Conservation (phyloP, 2,329 filamentous ascomycete species). For the Pseudogymnoascus sp. region DNA sequence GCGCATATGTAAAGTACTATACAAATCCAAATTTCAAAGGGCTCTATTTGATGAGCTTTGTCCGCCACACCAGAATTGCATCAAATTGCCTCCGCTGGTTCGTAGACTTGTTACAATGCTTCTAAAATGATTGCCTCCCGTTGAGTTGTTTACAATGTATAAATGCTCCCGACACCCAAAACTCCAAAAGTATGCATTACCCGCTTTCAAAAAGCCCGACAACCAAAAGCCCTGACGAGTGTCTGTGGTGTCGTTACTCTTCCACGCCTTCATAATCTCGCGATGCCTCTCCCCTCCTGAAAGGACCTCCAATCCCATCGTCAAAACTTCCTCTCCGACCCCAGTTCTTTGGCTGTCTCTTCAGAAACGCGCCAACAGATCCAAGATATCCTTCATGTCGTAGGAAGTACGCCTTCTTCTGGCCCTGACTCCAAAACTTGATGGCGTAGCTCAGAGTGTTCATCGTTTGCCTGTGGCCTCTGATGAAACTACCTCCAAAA, state of each 20-base stretch:
- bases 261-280: not conserved
- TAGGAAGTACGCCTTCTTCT: conserved; percentile 92
- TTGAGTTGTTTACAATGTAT: conserved; percentile 1
- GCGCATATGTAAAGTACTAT: not conserved
- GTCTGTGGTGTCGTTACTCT: not conserved
- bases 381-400: conserved; percentile 94
- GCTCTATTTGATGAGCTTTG: not conserved
- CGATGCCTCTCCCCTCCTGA: not conserved
- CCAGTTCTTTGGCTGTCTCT: conserved; percentile 85
- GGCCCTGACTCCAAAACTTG: conserved; percentile 91
- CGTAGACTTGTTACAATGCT: conserved; percentile 7
- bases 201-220: not conserved
- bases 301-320: conserved; percentile 13
- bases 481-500: conserved; percentile 94
- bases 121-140: conserved; percentile 8
- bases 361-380: conserved; percentile 87
- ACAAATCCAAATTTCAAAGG: not conserved
- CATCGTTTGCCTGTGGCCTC: conserved; percentile 94
- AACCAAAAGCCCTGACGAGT: not conserved
- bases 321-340: conserved; percentile 63
- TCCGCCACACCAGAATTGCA: not conserved
- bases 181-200: not conserved
- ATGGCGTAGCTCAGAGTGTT: conserved; percentile 96
- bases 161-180: not conserved
- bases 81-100: conserved; percentile 6